Conservation (phyloP, 148 eudicot species). For the Silene conica region DNA sequence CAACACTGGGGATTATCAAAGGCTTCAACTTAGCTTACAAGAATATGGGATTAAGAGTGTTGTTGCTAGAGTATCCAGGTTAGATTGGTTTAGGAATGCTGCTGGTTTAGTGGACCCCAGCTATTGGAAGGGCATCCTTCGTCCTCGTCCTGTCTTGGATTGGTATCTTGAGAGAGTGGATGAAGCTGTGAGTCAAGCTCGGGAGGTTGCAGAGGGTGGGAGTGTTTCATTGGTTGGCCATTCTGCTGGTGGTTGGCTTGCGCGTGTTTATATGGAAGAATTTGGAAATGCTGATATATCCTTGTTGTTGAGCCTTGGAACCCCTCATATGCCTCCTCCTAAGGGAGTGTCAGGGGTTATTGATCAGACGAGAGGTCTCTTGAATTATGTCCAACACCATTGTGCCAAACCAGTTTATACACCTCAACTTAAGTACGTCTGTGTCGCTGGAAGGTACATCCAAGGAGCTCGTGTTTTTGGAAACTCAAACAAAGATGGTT, state of each 20-base stretch:
- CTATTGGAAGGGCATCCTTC: constrained; percentile 90
- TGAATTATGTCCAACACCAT: constrained; percentile 69
- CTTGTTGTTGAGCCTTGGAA: constrained; percentile 74
- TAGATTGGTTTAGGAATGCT: constrained; percentile 97
- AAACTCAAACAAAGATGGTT: constrained; percentile 25
- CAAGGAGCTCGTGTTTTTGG: constrained; percentile 62
- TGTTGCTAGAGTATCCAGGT: constrained; percentile 68
- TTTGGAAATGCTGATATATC: constrained; percentile 61
- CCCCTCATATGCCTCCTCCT: constrained; percentile 90
- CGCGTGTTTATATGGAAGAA: constrained; percentile 91
- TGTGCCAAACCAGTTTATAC: constrained; percentile 81
- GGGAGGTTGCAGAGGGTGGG: constrained; percentile 53
- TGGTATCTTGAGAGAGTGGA: constrained; percentile 81
- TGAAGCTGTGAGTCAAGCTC: constrained; percentile 72
- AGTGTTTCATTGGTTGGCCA: constrained; percentile 77
- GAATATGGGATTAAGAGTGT: constrained; percentile 69
- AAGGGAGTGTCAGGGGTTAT: constrained; percentile 78
- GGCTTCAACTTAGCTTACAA: constrained; percentile 49
- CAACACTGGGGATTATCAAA: constrained; percentile 66
- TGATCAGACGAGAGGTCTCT: constrained; percentile 96
- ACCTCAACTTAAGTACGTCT: constrained; percentile 70
- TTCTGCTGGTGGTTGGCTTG: constrained; percentile 99
- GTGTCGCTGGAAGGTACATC: constrained; percentile 91
- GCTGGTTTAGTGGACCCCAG: constrained; percentile 82
- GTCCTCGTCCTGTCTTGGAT: constrained; percentile 91